Evolutionary conservation across 2,329 filamentous ascomycete species (phyloP).

Genomic region (Nemania diffusa): DNA sequence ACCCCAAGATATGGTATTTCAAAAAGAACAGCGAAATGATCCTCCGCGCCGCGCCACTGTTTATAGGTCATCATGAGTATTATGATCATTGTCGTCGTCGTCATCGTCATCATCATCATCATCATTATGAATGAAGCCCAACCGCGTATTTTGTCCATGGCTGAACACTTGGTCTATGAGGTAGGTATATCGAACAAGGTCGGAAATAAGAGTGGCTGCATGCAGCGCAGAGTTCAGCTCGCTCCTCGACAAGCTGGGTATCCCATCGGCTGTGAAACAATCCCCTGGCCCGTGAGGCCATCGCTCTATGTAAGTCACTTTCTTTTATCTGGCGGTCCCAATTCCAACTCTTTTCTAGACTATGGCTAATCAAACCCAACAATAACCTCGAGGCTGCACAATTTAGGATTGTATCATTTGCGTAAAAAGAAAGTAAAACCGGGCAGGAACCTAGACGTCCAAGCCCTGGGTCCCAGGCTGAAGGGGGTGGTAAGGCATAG

Average conservation of each 20-base stretch:
- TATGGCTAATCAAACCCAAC: conserved; percentile 4
- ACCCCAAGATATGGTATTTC: conserved; percentile 21
- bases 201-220: conserved; percentile 23
- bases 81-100: conserved; percentile 37
- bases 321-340: conserved; percentile 32
- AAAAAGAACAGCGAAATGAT: background rate
- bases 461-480: background rate
- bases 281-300: conserved; percentile 43
- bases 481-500: background rate
- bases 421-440: conserved; percentile 14
- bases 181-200: conserved; percentile 42
- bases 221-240: conserved; percentile 30
- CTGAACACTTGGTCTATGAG: conserved; percentile 40
- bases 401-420: conserved; percentile 34
- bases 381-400: conserved; percentile 8
- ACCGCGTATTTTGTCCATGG: conserved; percentile 29
- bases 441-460: background rate
- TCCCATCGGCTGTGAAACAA: conserved; percentile 31
- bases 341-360: conserved; percentile 16
- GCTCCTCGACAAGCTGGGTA: conserved; percentile 35
- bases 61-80: conserved; percentile 37
- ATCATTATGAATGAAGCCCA: conserved; percentile 36
- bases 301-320: conserved; percentile 45
- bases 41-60: conserved; percentile 27
- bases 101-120: conserved; percentile 35